A percentile compares a stretch with the other conserved stretches of the same genome.
phyloP scores from a whole-genome alignment of 2,329 filamentous ascomycete genomes.

The Fusarium luffae region DNA sequence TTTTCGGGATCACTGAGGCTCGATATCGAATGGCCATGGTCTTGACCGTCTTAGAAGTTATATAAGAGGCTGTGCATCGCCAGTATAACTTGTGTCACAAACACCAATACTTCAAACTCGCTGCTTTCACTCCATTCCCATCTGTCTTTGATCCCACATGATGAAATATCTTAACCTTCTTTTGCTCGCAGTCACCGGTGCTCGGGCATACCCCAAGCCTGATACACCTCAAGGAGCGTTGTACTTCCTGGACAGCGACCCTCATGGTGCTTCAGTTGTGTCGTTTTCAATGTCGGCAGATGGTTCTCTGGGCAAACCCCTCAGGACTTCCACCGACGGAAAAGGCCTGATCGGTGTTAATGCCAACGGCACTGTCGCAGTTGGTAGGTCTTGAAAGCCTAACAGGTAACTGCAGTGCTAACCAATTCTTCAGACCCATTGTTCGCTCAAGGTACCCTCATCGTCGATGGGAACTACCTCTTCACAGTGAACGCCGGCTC shows the following conservation, averaged over 20 bases:
- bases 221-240: neutral
- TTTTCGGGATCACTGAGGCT: neutral
- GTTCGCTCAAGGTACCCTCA: neutral
- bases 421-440: neutral
- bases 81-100: too few species aligned
- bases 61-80: neutral
- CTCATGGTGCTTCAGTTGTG: slow-evolving; percentile 9
- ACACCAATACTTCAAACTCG: too few species aligned
- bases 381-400: neutral
- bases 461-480: neutral
- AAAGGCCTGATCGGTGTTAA: neutral
- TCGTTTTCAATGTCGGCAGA: neutral
- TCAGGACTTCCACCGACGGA: neutral
- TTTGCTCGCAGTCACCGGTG: neutral
- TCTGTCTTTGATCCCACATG: accelerated
- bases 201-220: neutral
- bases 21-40: too few species aligned
- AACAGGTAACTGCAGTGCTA: accelerated
- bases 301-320: neutral
- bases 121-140: accelerated
- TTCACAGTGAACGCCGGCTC: slow-evolving; percentile 16
- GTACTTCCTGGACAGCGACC: slow-evolving; percentile 18
- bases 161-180: neutral
- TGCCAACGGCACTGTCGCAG: neutral
- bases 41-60: neutral